Evolutionary conservation across 805 yeast genomes (phyloP).

Genomic region (Teunomyces kruisii): DNA sequence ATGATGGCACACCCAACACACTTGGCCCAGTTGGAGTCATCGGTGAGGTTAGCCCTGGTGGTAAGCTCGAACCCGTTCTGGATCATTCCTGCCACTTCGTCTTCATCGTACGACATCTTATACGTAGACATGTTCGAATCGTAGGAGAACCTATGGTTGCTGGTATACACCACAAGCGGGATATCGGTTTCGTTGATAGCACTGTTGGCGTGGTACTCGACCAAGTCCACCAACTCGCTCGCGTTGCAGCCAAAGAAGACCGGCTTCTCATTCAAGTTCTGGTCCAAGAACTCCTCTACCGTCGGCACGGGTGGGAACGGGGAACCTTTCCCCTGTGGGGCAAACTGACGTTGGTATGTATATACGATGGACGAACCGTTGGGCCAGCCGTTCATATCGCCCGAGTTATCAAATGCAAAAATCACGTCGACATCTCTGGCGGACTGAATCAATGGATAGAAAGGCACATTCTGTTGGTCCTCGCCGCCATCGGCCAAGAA

Average conservation of each 20-base stretch:
- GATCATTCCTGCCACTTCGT: slow-evolving; percentile 15
- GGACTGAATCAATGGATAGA: slow-evolving; percentile 40
- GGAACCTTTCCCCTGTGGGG: slow-evolving; percentile 23
- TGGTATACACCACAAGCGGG: slow-evolving; percentile 22
- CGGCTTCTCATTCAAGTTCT: slow-evolving; percentile 22
- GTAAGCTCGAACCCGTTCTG: slow-evolving; percentile 21
- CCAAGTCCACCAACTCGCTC: slow-evolving; percentile 18
- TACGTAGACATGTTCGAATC: slow-evolving; percentile 22
- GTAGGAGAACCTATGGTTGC: slow-evolving; percentile 16
- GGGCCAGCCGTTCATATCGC: slow-evolving; percentile 43
- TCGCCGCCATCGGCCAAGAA: slow-evolving; percentile 45
- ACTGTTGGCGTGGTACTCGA: slow-evolving; percentile 15
- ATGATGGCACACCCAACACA: slow-evolving; percentile 29
- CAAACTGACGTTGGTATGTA: slow-evolving; percentile 26
- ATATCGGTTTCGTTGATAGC: slow-evolving; percentile 26
- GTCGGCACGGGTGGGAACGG: slow-evolving; percentile 29
- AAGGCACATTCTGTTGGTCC: slow-evolving; percentile 42
- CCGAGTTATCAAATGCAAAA: slow-evolving; percentile 43
- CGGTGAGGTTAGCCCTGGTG: slow-evolving; percentile 18
- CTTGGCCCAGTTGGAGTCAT: slow-evolving; percentile 19
- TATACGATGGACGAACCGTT: slow-evolving; percentile 40
- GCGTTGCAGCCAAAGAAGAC: slow-evolving; percentile 30
- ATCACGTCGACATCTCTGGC: slow-evolving; percentile 38
- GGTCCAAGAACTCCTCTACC: slow-evolving; percentile 16
- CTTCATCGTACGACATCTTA: slow-evolving; percentile 20